Conservation (phyloP, 139 green algal species). For the Picochlorum costavermella region DNA sequence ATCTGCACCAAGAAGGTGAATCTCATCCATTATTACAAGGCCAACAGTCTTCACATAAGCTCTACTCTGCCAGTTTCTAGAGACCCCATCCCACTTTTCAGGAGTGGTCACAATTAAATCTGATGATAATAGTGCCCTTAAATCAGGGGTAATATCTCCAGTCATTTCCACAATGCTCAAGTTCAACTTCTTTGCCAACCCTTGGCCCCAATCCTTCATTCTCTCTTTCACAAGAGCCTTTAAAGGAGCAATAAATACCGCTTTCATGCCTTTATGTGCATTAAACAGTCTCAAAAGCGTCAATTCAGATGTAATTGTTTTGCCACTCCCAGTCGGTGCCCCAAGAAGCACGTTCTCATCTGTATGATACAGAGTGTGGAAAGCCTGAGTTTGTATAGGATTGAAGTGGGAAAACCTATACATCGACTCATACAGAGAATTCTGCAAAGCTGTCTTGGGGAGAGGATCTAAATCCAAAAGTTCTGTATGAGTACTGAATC, state of each 20-base stretch:
- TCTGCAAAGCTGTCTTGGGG: constrained; percentile 69
- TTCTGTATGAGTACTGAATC: constrained; percentile 58
- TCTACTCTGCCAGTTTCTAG: constrained; percentile 76
- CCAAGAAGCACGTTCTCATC: constrained; percentile 92
- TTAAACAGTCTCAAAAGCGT: constrained; percentile 81
- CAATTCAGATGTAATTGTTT: constrained; percentile 91
- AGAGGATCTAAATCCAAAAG: constrained; percentile 92
- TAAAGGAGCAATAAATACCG: constrained; percentile 96
- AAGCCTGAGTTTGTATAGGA: constrained; percentile 94
- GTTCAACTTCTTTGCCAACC: constrained; percentile 62
- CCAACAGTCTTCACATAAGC: constrained; percentile 65
- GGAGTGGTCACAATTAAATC: constrained; percentile 94
- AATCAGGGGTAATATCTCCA: constrained; percentile 35
- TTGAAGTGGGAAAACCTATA: constrained; percentile 98
- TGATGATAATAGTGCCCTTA: constrained; percentile 60
- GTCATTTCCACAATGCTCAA: constrained; percentile 89
- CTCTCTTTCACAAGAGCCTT: constrained; percentile 87
- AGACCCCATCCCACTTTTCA: constrained; percentile 98
- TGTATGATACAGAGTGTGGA: constrained; percentile 94
- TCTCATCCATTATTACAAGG: constrained; percentile 96
- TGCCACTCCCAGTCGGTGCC: constrained; percentile 86
- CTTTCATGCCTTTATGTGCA: constrained; percentile 56
- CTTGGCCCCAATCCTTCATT: constrained; percentile 83
- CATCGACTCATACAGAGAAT: constrained; percentile 57
- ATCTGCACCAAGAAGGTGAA: constrained; percentile 93